Evolutionary conservation across 768 basidiomycete species (phyloP), one percentile per base, ranked within the genome.

Genomic region (Botryobasidium botryosum): DNA sequence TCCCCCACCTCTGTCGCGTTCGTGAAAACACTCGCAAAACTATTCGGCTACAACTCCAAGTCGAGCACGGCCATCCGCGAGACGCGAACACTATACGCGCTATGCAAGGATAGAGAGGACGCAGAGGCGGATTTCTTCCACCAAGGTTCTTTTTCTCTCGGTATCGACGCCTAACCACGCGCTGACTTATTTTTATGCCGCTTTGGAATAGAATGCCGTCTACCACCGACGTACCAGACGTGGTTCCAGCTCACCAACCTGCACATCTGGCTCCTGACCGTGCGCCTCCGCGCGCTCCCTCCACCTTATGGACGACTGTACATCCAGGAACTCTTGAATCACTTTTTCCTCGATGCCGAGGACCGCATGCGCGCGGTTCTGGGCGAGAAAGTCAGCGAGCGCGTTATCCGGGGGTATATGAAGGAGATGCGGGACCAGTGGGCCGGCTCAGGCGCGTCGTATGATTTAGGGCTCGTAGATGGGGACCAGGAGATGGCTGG

Each of bases 181-280:
- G 20, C 13, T 36, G 15, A 21, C 1, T 31, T 4, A 6, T 25
- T 5, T 7, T 24, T 3, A 43, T 25, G 37, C 12, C 39, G n/a
- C n/a, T 8, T 2, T 29, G 5, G 4, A 1, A 6, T 53, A 94
- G 91, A 74, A 48, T 92, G 84, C 55, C 68, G 68, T 47, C 69
- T 96, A 5, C 88, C 91, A 7, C 80, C 79, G 10, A 94, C 92
- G 0, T 94, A 92, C 61, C 91, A 96, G 56, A 85, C 92, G 13
- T 96, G 90, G 84, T 96, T 96, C 63, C 85, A 84, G 3, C 64
- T 94, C 41, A 86, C 86, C 24, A 88, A 91, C 51, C 68, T 96
- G 24, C 88, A 97, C 61, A 67, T 96, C 39, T 91, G 90, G 81
- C 67, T 96, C 52, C 74, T 91, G 40, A 79, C 79, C 15, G 81